Base-by-base conservation (phyloP, 805 yeast genomes). In the Wickerhamia fluorescens region DNA sequence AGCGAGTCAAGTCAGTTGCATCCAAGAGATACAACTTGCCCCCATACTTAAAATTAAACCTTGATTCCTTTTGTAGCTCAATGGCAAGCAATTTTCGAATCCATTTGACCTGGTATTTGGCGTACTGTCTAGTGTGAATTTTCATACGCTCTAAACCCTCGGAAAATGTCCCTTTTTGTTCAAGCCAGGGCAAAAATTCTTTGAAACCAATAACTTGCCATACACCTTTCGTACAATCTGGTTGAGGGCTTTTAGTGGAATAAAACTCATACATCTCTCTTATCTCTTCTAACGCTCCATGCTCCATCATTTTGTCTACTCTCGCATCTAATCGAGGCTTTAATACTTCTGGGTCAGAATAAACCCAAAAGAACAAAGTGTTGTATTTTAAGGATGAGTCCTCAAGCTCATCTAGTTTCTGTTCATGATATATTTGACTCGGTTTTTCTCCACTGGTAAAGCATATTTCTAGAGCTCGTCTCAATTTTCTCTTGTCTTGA, bases 141-240 rank as follows among this genome's bases (percentile, higher is more conserved):
- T 89, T 88, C 97, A 92, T 92, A 19, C 73, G 64, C 8, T 73
- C 80, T 3, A 78, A 58, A 7, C 89, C 75, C 3, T 56, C 60
- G 4, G 48, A 48, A 29, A 69, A 67, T 23, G 14, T n/a, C 18
- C 9, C 18, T 7, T 18, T 10, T 7, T 8, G 20, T 10, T 18
- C 20, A 14, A 75, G 42, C 81, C 82, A 85, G 2, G 94, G 89
- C 20, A 84, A 47, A 47, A 86, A 86, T 46, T 86, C 95, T 49
- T 85, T 84, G 55, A 84, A 92, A 2, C 97, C 97, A 45, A 89
- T 84, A 2, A 84, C 95, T 56, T 92, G 97, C 87, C 87, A 87
- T 0, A 89, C 70, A 2, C 97, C 97, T 34, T 69, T 61, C 30
- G 81, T 80, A 33, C 73, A 56, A 34, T 68, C 76, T 7, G 80